Evolutionary conservation across 164 flowering plant species (phyloP).

Genomic region (Protea cynaroides): DNA sequence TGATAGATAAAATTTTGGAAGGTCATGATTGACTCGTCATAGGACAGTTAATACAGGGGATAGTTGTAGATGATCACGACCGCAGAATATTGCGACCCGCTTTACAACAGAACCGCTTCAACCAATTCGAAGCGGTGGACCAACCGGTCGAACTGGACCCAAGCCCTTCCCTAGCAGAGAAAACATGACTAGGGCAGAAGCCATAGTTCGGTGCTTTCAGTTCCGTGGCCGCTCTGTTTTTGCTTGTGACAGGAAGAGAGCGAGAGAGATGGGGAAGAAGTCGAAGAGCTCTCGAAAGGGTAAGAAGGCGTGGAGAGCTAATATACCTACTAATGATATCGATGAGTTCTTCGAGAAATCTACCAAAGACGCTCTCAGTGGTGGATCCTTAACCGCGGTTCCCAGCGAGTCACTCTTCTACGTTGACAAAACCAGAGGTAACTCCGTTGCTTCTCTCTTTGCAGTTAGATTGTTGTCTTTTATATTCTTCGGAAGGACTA

Average conservation of each 20-base stretch:
- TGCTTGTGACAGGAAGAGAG: constrained; percentile 10
- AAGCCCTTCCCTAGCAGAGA: too few species aligned
- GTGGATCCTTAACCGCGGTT: constrained; percentile 58
- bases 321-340: constrained; percentile 77
- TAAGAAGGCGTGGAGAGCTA: constrained; percentile 96
- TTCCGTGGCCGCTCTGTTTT: too few species aligned
- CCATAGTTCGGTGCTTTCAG: not conserved
- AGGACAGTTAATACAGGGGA: too few species aligned
- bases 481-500: not conserved
- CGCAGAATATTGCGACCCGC: too few species aligned
- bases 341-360: constrained; percentile 71
- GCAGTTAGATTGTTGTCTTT: not conserved
- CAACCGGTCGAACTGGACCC: too few species aligned
- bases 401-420: constrained; percentile 73
- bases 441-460: not conserved
- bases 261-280: constrained; percentile 53
- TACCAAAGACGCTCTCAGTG: constrained; percentile 86
- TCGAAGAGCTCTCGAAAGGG: constrained; percentile 78
- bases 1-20: too few species aligned
- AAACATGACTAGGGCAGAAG: too few species aligned
- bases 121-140: too few species aligned
- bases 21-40: too few species aligned
- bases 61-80: too few species aligned
- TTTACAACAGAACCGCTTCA: too few species aligned
- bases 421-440: constrained; percentile 80